Conservation (phyloP, 2,329 filamentous ascomycete genomes). For the Cercospora brassicicola region DNA sequence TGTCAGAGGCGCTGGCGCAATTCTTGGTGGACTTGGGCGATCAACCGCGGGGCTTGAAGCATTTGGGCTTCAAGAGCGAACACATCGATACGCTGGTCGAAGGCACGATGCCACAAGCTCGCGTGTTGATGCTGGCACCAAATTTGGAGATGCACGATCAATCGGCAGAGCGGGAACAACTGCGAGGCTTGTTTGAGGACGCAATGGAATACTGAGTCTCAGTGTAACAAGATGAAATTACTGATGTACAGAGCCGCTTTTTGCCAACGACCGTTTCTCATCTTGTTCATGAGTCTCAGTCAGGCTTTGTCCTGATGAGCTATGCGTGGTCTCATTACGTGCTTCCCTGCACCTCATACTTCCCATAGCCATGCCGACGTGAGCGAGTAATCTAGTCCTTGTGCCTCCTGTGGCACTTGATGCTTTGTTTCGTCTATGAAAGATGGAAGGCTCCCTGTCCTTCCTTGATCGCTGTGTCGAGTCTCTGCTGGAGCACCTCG, state of each 20-base stretch:
- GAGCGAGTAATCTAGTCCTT: constrained; percentile 6
- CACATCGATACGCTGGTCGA: constrained; percentile 85
- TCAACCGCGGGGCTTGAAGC: constrained; percentile 82
- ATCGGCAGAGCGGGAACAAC: constrained; percentile 52
- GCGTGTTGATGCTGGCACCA: constrained; percentile 89
- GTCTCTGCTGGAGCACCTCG: constrained; percentile 72
- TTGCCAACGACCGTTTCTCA: constrained; percentile 7
- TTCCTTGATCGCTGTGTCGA: constrained; percentile 85
- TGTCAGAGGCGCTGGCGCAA: constrained; percentile 76
- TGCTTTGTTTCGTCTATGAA: constrained; percentile 29
- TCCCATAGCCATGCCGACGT: constrained; percentile 8
- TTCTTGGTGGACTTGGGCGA: constrained; percentile 85
- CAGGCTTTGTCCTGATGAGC: constrained; percentile 9
- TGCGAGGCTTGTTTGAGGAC: constrained; percentile 51
- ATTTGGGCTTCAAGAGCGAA: constrained; percentile 72
- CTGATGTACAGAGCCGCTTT: neutral
- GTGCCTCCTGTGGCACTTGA: neutral
- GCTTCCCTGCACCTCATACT: neutral
- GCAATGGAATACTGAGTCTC: constrained; percentile 45
- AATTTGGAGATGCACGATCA: constrained; percentile 58
- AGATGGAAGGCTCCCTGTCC: constrained; percentile 97
- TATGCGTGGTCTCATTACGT: constrained; percentile 11
- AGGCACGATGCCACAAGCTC: constrained; percentile 86
- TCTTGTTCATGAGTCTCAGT: constrained; percentile 8
- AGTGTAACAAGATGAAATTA: neutral